Evolutionary conservation across 495 filamentous ascomycete species (phyloP).

Genomic region (Aspergillus bertholletiae): DNA sequence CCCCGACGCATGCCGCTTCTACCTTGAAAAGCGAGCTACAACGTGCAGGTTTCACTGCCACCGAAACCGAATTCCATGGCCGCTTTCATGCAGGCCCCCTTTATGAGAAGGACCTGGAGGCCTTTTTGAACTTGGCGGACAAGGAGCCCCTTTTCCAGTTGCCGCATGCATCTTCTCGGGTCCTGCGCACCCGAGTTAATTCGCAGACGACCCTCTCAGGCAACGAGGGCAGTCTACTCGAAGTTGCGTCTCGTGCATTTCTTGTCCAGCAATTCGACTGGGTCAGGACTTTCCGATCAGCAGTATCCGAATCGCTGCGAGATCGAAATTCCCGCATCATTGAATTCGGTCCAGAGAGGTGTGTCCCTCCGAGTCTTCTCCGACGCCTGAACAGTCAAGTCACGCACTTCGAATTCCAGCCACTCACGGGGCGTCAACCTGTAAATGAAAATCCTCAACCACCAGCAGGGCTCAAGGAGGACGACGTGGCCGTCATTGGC

Average conservation of each 20-base stretch:
- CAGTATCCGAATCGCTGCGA: slow-evolving; percentile 11
- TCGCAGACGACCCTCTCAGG: slow-evolving; percentile 14
- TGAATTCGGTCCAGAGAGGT: slow-evolving; percentile 41
- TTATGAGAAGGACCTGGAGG: slow-evolving; percentile 4
- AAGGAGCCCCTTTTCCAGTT: slow-evolving; percentile 25
- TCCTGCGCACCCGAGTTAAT: slow-evolving; percentile 23
- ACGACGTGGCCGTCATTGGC: slow-evolving; percentile 50
- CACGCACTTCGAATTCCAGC: slow-evolving; percentile 17
- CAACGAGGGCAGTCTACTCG: slow-evolving; percentile 13
- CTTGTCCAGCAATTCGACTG: slow-evolving; percentile 40
- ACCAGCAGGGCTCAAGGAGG: slow-evolving; percentile 13
- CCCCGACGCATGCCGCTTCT: slow-evolving; percentile 1
- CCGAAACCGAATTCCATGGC: slow-evolving; percentile 16
- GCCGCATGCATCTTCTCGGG: slow-evolving; percentile 30
- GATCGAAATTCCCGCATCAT: slow-evolving; percentile 21
- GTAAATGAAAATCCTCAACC: no score
- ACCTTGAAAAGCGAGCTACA: slow-evolving; percentile 24
- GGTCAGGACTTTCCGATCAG: slow-evolving; percentile 29
- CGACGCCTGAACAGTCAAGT: slow-evolving; percentile 21
- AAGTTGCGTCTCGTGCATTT: slow-evolving; percentile 34
- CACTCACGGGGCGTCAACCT: background rate
- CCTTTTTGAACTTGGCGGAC: slow-evolving; percentile 10
- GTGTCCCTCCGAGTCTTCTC: slow-evolving; percentile 35
- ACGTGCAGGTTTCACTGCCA: slow-evolving; percentile 30
- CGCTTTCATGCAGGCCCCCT: slow-evolving; percentile 20